These are phyloP conservation scores for Tetraselmis striata DNA, from an alignment of 139 green algal species.

Conservation along the genomic window DNA sequence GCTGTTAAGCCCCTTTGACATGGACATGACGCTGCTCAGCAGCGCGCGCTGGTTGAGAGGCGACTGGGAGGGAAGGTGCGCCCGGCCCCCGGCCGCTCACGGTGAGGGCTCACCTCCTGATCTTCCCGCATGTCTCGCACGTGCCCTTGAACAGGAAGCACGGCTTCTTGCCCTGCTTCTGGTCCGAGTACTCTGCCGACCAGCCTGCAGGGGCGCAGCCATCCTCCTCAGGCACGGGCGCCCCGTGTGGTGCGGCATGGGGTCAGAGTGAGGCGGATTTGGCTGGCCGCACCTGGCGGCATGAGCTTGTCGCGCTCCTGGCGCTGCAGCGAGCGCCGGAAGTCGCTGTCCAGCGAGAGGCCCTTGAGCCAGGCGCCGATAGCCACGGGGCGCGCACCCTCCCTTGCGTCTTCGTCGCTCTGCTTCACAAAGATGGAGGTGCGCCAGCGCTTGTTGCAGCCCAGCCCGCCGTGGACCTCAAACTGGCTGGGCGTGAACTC, in stretches of 20 bases:
- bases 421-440: not conserved
- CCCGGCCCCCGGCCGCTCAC: too few species aligned
- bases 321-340: not conserved
- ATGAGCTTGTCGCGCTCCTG: not conserved
- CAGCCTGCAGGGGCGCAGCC: not conserved
- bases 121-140: not conserved
- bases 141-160: not conserved
- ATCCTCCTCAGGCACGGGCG: too few species aligned
- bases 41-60: too few species aligned
- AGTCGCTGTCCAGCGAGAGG: not conserved
- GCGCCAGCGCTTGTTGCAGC: not conserved
- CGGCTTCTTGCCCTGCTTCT: not conserved
- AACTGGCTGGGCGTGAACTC: not conserved
- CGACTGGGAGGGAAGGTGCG: too few species aligned
- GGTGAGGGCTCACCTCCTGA: too few species aligned
- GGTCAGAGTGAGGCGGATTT: too few species aligned
- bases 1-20: too few species aligned
- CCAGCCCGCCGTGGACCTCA: not conserved
- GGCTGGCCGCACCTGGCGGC: not conserved
- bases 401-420: not conserved
- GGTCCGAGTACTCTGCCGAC: not conserved
- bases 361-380: not conserved
- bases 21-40: too few species aligned
- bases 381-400: not conserved
- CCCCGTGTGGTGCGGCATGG: too few species aligned